A percentile compares a stretch with the other conserved stretches of the same genome.
These are phyloP conservation scores for Patellaria atrata DNA, from an alignment of 495 filamentous ascomycete species.

Conservation along the genomic window DNA sequence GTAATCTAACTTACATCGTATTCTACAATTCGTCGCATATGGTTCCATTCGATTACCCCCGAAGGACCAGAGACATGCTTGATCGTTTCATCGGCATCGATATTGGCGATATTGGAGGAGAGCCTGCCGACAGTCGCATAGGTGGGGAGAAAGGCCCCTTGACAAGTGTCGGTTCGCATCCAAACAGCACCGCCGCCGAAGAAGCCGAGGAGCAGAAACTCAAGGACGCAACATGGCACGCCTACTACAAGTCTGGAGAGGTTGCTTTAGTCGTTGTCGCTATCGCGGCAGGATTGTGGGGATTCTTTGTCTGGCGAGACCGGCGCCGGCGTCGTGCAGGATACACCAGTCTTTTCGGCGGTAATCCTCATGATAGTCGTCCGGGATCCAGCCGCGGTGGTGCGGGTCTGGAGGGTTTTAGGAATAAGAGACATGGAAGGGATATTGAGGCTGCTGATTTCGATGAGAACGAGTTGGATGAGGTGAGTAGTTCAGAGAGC, in stretches of 20 bases:
- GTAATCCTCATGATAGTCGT: slow-evolving; percentile 23
- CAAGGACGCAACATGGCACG: slow-evolving; percentile 76
- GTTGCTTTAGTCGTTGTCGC: slow-evolving; percentile 76
- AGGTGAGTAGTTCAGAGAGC: slow-evolving; percentile 31
- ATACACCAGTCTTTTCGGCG: slow-evolving; percentile 32
- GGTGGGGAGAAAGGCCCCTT: slow-evolving; percentile 77
- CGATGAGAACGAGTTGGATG: slow-evolving; percentile 77
- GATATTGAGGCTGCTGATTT: slow-evolving; percentile 79
- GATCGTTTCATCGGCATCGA: slow-evolving; percentile 93
- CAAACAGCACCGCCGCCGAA: slow-evolving; percentile 61
- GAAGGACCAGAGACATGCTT: slow-evolving; percentile 85
- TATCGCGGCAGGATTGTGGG: slow-evolving; percentile 64
- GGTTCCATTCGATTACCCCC: slow-evolving; percentile 88
- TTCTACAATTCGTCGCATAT: slow-evolving; percentile 96
- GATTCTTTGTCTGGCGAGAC: slow-evolving; percentile 72
- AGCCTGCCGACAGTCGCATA: slow-evolving; percentile 69
- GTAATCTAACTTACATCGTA: slow-evolving; percentile 88
- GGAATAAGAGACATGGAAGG: slow-evolving; percentile 25
- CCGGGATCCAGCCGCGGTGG: slow-evolving; percentile 31
- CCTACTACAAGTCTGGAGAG: slow-evolving; percentile 85
- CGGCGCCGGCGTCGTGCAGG: slow-evolving; percentile 37
- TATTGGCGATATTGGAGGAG: slow-evolving; percentile 77
- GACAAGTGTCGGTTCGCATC: slow-evolving; percentile 76
- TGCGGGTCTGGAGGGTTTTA: slow-evolving; percentile 38
- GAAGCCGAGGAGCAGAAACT: slow-evolving; percentile 62